Percentiles rank a stretch among this genome's conserved stretches.
Conservation (phyloP, 139 green algal genomes). For the Tetradesmus lagerheimii region DNA sequence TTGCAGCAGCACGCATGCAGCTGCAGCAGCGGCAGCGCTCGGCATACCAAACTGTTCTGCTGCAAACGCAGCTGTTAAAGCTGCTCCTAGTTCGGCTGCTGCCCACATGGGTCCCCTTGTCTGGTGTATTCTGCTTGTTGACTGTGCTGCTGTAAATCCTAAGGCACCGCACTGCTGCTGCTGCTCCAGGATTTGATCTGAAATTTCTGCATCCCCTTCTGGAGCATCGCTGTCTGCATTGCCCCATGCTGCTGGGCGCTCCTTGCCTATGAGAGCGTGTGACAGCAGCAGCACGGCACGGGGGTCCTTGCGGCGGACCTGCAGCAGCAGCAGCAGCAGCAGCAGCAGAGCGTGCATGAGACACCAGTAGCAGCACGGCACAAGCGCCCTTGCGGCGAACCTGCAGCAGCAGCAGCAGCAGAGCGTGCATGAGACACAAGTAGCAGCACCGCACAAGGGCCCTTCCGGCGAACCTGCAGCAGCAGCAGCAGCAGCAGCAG, state of each 20-base stretch:
- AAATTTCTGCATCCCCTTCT: background rate
- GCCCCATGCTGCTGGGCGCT: conserved; percentile 21
- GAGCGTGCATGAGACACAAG: no score
- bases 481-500: no score
- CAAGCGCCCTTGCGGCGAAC: no score
- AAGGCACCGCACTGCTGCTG: background rate
- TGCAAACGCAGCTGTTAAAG: conserved; percentile 36
- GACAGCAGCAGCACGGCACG: background rate
- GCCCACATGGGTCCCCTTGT: conserved; percentile 19
- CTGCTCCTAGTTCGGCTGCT: conserved; percentile 29
- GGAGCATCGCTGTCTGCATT: background rate
- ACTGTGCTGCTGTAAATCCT: background rate
- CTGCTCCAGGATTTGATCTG: background rate
- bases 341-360: background rate
- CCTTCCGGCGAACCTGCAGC: background rate
- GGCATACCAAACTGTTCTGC: background rate
- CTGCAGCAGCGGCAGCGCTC: background rate
- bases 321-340: background rate
- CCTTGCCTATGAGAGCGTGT: background rate
- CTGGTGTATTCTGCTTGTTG: background rate
- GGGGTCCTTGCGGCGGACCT: background rate
- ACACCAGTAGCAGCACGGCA: no score
- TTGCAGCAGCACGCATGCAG: background rate
- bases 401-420: no score
- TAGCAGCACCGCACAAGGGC: background rate